These are phyloP conservation scores for Tylopilus sp. DNA, from an alignment of 768 basidiomycete species.

Conservation along the genomic window DNA sequence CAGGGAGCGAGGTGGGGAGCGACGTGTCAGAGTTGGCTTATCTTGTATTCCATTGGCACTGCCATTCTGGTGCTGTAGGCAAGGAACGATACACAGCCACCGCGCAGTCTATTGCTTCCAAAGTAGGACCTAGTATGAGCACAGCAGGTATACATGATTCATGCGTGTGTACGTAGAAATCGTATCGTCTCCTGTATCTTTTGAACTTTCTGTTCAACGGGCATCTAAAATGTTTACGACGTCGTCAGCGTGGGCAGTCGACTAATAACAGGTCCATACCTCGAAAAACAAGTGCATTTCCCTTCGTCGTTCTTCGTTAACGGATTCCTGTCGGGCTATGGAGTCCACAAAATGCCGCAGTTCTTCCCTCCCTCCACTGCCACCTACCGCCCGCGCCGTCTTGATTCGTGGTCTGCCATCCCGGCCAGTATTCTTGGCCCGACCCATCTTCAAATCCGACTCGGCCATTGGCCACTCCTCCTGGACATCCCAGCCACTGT, in stretches of 20 bases:
- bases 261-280: slow-evolving; percentile 29
- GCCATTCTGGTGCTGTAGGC: slow-evolving; percentile 15
- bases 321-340: slow-evolving; percentile 40
- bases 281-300: slow-evolving; percentile 51
- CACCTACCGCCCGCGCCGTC: neutral
- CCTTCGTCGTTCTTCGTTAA: slow-evolving; percentile 36
- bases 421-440: slow-evolving; percentile 1
- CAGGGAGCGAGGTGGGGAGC: no score
- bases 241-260: neutral
- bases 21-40: neutral
- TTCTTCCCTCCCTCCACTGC: slow-evolving; percentile 10
- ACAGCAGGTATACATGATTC: neutral
- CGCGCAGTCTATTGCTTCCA: neutral
- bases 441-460: neutral
- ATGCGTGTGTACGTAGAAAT: slow-evolving; percentile 26
- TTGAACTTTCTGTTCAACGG: slow-evolving; percentile 50
- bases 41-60: neutral
- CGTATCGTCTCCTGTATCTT: slow-evolving; percentile 50
- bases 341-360: slow-evolving; percentile 42
- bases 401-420: neutral
- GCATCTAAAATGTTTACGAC: slow-evolving; percentile 39
- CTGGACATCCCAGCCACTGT: slow-evolving; percentile 17
- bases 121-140: neutral
- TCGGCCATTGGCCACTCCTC: slow-evolving; percentile 14
- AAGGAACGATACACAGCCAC: slow-evolving; percentile 3